Evolutionary conservation across 1,284 basidiomycete species (phyloP).

Genomic region (Phylloporus sp.): DNA sequence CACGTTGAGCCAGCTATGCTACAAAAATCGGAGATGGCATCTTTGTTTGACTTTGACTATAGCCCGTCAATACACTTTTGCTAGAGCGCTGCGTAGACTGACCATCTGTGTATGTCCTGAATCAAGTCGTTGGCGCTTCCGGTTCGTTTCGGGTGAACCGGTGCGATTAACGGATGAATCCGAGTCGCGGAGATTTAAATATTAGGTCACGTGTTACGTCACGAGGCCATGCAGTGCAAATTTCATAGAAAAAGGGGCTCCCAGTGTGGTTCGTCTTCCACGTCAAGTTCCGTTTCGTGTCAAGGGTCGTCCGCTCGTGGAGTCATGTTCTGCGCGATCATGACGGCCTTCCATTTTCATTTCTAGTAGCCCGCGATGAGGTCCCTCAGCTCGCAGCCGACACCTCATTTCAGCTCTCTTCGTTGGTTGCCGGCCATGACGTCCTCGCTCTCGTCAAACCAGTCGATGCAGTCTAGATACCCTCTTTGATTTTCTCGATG

Average conservation of each 20-base stretch:
- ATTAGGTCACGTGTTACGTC: conserved; percentile 24
- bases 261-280: too few relatives aligned
- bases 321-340: conserved; percentile 14
- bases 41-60: conserved; percentile 27
- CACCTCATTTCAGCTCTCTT: too few relatives aligned
- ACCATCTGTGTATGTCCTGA: conserved; percentile 17
- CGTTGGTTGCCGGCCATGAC: conserved; percentile 17
- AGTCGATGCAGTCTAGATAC: too few relatives aligned
- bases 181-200: conserved; percentile 24
- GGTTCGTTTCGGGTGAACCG: too few relatives aligned
- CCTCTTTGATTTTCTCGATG: too few relatives aligned
- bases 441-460: too few relatives aligned
- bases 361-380: too few relatives aligned
- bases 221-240: conserved; percentile 5
- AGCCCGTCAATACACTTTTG: conserved; percentile 5
- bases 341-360: conserved; percentile 32
- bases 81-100: too few relatives aligned
- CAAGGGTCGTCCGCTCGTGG: conserved; percentile 20
- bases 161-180: conserved; percentile 21
- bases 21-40: conserved; percentile 53
- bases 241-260: too few relatives aligned
- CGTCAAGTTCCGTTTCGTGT: conserved; percentile 19
- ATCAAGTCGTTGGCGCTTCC: not conserved
- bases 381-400: conserved; percentile 28
- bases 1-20: conserved; percentile 71